Base-by-base conservation (phyloP, 441 rosid species). In the Bruguiera hainesii region DNA sequence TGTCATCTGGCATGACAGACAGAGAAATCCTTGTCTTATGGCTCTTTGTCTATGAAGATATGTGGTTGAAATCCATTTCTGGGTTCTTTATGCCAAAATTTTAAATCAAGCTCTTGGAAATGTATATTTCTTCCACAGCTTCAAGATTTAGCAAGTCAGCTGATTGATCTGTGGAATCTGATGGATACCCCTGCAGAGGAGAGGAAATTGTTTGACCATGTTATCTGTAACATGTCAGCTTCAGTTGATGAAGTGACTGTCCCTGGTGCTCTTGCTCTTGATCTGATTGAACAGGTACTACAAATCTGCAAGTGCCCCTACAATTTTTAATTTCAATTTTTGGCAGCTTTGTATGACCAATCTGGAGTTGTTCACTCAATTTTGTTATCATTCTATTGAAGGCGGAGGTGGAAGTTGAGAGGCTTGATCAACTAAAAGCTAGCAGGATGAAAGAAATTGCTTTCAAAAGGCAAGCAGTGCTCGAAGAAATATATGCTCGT, bases 361-460 rank as follows among this genome's bases (percentile, higher is more conserved):
- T 55, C 39, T 52, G 64, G 5, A 30, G 60, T 26, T 60, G 60
- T 58, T 71, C 71, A 57, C 78, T 68, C 18, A 49, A 51, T 66
- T 68, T 68, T 65, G 57, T 56, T 57, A 58, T 68, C 48, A 19
- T 69, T 58, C 61, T 51, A 19, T 63, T 73, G 64, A 76, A 94
- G 98, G 97, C 96, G 18, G 89, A 80, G 76, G 90, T 89, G 60
- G 98, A 94, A 81, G 99, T 88, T 60, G 94, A 86, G 63, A 87
- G 99, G 84, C 96, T 94, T 71, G 99, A 94, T 82, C 89, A 82
- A 81, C 88, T 88, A 55, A 91, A 94, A 82, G 80, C 92, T 11
- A 94, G 98, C 83, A 75, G 90, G 69, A 94, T 94, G 99, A 91
- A 94, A 80, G 99, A 94, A 80, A 87, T 94, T 65, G 97, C 98